phyloP scores from a whole-genome alignment of 108 stramenopile genomes.

The Discostella pseudostelligera region DNA sequence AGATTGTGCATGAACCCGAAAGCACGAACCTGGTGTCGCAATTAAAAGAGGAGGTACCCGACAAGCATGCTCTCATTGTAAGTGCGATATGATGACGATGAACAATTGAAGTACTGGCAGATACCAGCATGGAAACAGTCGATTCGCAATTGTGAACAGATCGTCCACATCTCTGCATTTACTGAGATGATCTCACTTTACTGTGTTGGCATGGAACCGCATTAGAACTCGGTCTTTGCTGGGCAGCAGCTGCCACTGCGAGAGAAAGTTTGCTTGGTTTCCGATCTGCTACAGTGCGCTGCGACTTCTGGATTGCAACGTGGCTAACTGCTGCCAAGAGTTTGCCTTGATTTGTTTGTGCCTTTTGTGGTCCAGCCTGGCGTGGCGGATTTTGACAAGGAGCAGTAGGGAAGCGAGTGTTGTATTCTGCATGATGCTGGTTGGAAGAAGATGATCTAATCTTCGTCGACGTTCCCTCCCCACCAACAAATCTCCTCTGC shows the following conservation, averaged over 20 bases:
- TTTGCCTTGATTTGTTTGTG: not conserved
- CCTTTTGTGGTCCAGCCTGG: not conserved
- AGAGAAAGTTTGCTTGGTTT: conserved; percentile 7
- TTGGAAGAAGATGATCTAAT: not conserved
- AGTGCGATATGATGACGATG: too few relatives aligned
- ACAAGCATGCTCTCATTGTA: too few relatives aligned
- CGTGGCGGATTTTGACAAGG: not conserved
- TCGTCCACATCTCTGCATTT: not conserved
- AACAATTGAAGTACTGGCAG: too few relatives aligned
- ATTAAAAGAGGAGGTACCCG: too few relatives aligned
- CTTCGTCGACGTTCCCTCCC: not conserved
- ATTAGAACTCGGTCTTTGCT: not conserved
- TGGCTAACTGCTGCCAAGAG: not conserved
- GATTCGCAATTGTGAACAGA: too few relatives aligned
- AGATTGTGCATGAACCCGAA: not conserved
- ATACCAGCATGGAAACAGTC: too few relatives aligned
- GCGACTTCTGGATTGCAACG: not conserved
- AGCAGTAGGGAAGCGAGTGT: not conserved
- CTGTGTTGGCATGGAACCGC: not conserved
- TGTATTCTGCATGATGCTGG: not conserved
- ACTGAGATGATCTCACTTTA: not conserved
- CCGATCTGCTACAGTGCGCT: not conserved
- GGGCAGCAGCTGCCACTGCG: conserved; percentile 15
- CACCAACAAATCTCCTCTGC: not conserved
- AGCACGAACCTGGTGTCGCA: too few relatives aligned